Base-by-base conservation (phyloP, 148 eudicot genomes). In the Rhododendron griersonianum region DNA sequence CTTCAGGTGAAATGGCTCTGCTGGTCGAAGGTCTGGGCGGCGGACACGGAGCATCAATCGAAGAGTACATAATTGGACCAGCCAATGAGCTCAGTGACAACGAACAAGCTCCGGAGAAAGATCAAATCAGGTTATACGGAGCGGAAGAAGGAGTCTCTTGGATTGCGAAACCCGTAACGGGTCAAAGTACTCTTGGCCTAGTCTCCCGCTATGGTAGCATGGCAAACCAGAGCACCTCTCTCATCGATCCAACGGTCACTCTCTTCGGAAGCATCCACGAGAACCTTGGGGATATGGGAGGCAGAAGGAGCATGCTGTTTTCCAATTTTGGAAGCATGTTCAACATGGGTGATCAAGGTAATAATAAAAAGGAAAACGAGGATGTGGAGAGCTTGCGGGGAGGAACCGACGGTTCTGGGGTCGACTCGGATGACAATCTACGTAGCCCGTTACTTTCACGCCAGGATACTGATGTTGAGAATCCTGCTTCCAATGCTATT, bases 261-360 rank as follows among this genome's bases (percentile, higher is more conserved):
- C 93, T 96, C 79, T 96, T 96, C 80, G 99, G 98, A n/a, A 96
- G 99, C 48, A 93, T 96, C 44, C 99, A 96, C 21, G 99, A 95
- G 90, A 94, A 91, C 83, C 82, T 91, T 5, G 92, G 91, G 11
- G 93, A 91, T 63, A 86, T 84, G 33, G 96, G 98, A 83, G 93
- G 96, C 89, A 93, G 90, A 95, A 78, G 93, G 37, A 96, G 96
- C 88, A 91, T 92, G 86, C 82, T 95, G 28, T 93, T 94, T 82
- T 93, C 98, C 7, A 93, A 89, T 87, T 94, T 93, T 53, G 97
- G 96, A 18, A 96, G 99, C 92, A 96, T 96, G 98, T 91, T 91
- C 80, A 92, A 89, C 84, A 86, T 90, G 16, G 84, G 82, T 30
- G 92, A 91, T 4, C 92, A 92, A 11, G 85, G 16, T 2, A 89